Base-by-base conservation (phyloP, 495 filamentous ascomycete species). In the Cenococcum geophilum region DNA sequence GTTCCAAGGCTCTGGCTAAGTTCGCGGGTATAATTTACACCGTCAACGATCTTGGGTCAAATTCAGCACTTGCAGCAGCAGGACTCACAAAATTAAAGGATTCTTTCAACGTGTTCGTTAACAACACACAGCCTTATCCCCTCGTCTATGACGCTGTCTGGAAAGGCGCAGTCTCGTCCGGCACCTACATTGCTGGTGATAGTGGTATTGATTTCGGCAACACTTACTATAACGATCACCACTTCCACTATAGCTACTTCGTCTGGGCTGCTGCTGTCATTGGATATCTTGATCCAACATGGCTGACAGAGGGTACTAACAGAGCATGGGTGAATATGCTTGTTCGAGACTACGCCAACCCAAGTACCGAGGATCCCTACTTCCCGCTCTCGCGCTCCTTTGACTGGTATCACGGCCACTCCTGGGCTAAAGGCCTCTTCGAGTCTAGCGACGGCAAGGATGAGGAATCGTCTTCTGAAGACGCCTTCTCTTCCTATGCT, bases 371-470 rank as follows among this genome's bases (percentile, higher is more conserved):
- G 25, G 93, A 97, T 70, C 76, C 77, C 16, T 83, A 82, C 65
- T 98, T 97, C 76, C 91, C 95, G 0, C 85, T 91, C 67, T 91
- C 80, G n/a, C 83, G 93, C 20, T 79, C 75, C 48, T 97, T 97
- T 66, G 93, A 98, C 74, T 96, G 91, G 88, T 97, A 82, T 75
- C 84, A 95, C 70, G 93, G 93, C 5, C 93, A 98, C 78, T 92
- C 88, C 10, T 98, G 92, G 89, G 95, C 93, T 1, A 89, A 96
- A 65, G 93, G 93, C 6, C 80, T 98, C n/a, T 95, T 89, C 72
- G 89, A 91, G 64, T 86, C 86, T n/a, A 81, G 76, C 40, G 95
- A 98, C 69, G 89, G 91, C 64, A 96, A 97, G 69, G 89, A 98
- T 69, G 79, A 97, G 70, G 93, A 98, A 71, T 91, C 87, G 18